phyloP scores from a whole-genome alignment of 371 early-diverging fungal genomes.

The Mucor piriformis region DNA sequence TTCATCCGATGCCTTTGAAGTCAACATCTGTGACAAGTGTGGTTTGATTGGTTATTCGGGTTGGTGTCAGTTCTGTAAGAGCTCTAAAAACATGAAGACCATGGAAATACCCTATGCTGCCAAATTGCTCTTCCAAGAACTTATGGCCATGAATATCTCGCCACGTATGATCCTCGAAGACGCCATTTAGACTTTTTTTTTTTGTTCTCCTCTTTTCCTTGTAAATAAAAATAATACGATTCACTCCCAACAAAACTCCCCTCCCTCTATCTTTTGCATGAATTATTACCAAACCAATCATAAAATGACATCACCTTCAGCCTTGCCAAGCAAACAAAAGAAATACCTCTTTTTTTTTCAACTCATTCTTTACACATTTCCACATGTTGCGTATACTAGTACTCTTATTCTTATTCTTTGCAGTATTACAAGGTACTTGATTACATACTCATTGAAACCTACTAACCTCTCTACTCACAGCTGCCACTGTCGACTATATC shows the following conservation, averaged over 20 bases:
- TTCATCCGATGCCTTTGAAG: slow-evolving; percentile 94
- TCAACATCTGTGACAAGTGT: slow-evolving; percentile 91
- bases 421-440: slow-evolving; percentile 5
- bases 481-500: slow-evolving; percentile 21
- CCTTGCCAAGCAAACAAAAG: neutral
- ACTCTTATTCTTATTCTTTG: slow-evolving; percentile 8
- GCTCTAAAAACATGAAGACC: slow-evolving; percentile 79
- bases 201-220: too few relatives aligned
- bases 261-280: neutral
- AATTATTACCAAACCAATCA: neutral
- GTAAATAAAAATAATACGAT: slow-evolving; percentile 9
- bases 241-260: neutral
- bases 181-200: slow-evolving; percentile 34
- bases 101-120: slow-evolving; percentile 98
- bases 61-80: slow-evolving; percentile 97
- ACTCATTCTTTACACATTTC: neutral
- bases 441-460: too few relatives aligned
- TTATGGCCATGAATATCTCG: slow-evolving; percentile 97
- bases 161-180: slow-evolving; percentile 66
- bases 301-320: neutral
- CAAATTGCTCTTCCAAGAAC: slow-evolving; percentile 95
- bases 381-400: slow-evolving; percentile 4
- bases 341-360: neutral
- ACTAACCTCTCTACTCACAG: neutral
- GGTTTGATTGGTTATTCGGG: slow-evolving; percentile 93